Evolutionary conservation across 257 asterid species (phyloP), one percentile per base, ranked within the genome.

Genomic region (Penstemon davidsonii): DNA sequence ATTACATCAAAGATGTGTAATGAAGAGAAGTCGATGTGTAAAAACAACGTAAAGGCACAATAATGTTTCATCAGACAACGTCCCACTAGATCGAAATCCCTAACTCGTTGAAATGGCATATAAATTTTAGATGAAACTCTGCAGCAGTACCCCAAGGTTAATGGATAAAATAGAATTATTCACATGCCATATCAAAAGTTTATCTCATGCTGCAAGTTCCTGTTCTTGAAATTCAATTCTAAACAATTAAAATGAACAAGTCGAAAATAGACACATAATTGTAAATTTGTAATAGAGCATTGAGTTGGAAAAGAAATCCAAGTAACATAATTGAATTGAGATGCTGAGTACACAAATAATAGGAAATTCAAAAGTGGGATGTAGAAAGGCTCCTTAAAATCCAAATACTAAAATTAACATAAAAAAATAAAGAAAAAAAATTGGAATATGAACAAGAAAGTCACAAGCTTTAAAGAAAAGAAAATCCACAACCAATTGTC

Each of bases 171-270:
- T 4, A 40, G 15, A 37, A 40, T 59, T 12, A 39, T 44, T 60
- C 70, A 44, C 45, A 8, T 5, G 56, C 8, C 47, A 45, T 0
- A 42, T 39, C 18, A 25, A 62, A 57, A 72, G n/a, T 57, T 3
- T 33, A 56, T 59, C 59, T 58, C 46, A 47, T 4, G 15, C 41
- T 8, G 50, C 63, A 54, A 41, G 55, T 51, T 33, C 63, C 7
- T 54, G 42, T 9, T 53, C 61, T 60, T 5, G 3, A 44, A 5
- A 10, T 54, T 45, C 51, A 8, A 58, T 62, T 13, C 43, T 47
- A 69, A 55, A 62, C 12, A 55, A 10, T 47, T 55, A 36, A 57
- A 63, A 69, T 25, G 60, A 68, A 40, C 68, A 60, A 70, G 64
- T 56, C 59, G 42, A 54, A 61, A 54, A 43, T 33, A 7, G n/a